Evolutionary conservation across 2,329 filamentous ascomycete species (phyloP), one percentile per base, ranked within the genome.

Genomic region (Penicillium sp.): DNA sequence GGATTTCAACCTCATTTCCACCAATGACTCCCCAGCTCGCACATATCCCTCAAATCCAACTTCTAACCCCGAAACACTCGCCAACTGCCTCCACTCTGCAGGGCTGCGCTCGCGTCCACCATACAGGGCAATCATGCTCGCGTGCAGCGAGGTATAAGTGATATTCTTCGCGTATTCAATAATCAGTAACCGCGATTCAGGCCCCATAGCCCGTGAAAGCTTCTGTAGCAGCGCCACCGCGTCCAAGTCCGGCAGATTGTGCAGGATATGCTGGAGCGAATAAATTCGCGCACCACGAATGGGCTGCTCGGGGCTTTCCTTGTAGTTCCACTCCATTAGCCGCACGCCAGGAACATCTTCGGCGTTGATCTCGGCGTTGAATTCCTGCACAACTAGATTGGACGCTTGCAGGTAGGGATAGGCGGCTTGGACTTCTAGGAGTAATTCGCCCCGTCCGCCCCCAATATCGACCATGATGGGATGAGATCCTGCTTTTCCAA

Each of bases 41-140:
- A 68, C 68, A 57, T 70, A 73, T 10, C 52, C 60, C 51, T 73
- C 71, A 46, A 73, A 74, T 1, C 65, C 69, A 2, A 74, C 65
- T 33, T 64, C 46, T 23, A 74, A 44, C 1, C 70, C 70, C 8
- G 59, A 60, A 33, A 73, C 49, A 3, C 56, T 56, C 4, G 71
- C 70, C 50, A 74, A 55, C 30, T 66, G 63, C 34, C 62, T 63
- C 69, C 69, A 73, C 49, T 74, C 71, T 1, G 47, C 39, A n/a
- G 61, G 49, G n/a, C 66, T 70, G 33, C 71, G 61, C 46, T 70
- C 62, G 3, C 71, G 58, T 0, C 71, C 70, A 1, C 64, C 71
- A 49, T 62, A 73, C 17, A 74, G 43, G 0, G 63, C 62, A 53
- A 73, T 67, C 71, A 74, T 74, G 8, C 65, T 67, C 2, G 71